Conservation (phyloP, 1,284 basidiomycete species). For the Chondrostereum purpureum region DNA sequence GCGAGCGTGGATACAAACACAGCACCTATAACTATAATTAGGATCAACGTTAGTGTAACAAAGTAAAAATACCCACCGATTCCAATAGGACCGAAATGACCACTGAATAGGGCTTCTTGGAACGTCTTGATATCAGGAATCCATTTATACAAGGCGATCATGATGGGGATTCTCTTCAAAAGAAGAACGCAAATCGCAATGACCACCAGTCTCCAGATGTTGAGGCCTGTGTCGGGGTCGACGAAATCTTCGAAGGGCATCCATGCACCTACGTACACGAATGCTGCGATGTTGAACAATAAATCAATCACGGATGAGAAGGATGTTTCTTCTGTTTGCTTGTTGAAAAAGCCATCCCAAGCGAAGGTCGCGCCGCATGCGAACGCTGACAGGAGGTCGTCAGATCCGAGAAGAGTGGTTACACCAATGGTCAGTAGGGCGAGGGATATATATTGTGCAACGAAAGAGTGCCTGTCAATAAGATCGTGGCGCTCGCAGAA, state of each 20-base stretch:
- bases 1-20: slow-evolving; percentile 91
- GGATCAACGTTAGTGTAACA: too few relatives aligned
- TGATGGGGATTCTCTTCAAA: slow-evolving; percentile 76
- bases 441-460: slow-evolving; percentile 74
- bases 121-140: slow-evolving; percentile 93
- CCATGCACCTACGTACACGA: slow-evolving; percentile 92
- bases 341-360: slow-evolving; percentile 98
- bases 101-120: slow-evolving; percentile 80
- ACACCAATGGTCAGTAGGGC: slow-evolving; percentile 81
- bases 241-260: slow-evolving; percentile 83
- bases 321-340: slow-evolving; percentile 90
- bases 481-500: slow-evolving; percentile 86
- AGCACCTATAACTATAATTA: slow-evolving; percentile 44
- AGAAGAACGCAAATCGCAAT: slow-evolving; percentile 76
- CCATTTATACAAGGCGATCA: slow-evolving; percentile 80
- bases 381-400: slow-evolving; percentile 92
- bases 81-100: slow-evolving; percentile 93
- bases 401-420: slow-evolving; percentile 83
- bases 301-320: slow-evolving; percentile 96
- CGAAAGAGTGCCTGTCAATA: slow-evolving; percentile 92
- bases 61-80: slow-evolving; percentile 66
- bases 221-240: slow-evolving; percentile 59
- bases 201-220: slow-evolving; percentile 78
- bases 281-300: slow-evolving; percentile 85
- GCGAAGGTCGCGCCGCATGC: slow-evolving; percentile 95